Evolutionary conservation across 2,329 filamentous ascomycete genomes (phyloP).

Genomic region (Fulvia fulva): DNA sequence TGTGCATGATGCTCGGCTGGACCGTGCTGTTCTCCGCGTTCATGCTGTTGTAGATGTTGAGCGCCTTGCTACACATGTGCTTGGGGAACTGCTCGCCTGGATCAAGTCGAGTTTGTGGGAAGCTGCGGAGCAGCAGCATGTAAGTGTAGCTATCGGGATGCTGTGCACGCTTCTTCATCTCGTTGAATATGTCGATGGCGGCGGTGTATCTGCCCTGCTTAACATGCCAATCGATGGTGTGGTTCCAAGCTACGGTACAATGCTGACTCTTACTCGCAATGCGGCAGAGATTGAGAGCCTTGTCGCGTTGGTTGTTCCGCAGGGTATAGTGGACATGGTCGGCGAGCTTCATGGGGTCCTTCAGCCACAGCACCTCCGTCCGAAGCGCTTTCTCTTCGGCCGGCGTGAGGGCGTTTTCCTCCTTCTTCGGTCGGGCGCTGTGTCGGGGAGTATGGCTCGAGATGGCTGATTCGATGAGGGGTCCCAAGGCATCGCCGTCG

Average conservation of each 20-base stretch:
- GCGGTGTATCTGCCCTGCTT: constrained; percentile 55
- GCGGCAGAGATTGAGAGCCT: constrained; percentile 66
- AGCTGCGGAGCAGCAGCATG: constrained; percentile 75
- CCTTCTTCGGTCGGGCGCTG: background rate
- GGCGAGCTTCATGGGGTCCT: constrained; percentile 70
- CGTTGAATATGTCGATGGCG: constrained; percentile 83
- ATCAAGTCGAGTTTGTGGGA: constrained; percentile 41
- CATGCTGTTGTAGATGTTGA: constrained; percentile 75
- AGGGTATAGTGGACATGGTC: constrained; percentile 63
- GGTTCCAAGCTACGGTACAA: constrained; percentile 81
- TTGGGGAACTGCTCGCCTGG: background rate
- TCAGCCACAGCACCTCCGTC: constrained; percentile 59
- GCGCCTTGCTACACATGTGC: constrained; percentile 60
- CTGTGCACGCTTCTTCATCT: constrained; percentile 96
- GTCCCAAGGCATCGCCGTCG: background rate
- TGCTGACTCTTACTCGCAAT: constrained; percentile 62
- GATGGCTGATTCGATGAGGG: too few species aligned
- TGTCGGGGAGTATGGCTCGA: background rate
- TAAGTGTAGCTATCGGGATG: constrained; percentile 78
- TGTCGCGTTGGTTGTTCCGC: constrained; percentile 55
- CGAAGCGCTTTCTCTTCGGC: constrained; percentile 35
- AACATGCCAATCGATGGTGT: constrained; percentile 70
- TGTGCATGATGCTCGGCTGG: constrained; percentile 72
- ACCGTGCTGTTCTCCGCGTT: constrained; percentile 59
- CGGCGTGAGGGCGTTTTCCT: background rate